Evolutionary conservation across 352 stramenopile genomes (phyloP), one percentile per base, ranked within the genome.

Genomic region (Pythium oligandrum): DNA sequence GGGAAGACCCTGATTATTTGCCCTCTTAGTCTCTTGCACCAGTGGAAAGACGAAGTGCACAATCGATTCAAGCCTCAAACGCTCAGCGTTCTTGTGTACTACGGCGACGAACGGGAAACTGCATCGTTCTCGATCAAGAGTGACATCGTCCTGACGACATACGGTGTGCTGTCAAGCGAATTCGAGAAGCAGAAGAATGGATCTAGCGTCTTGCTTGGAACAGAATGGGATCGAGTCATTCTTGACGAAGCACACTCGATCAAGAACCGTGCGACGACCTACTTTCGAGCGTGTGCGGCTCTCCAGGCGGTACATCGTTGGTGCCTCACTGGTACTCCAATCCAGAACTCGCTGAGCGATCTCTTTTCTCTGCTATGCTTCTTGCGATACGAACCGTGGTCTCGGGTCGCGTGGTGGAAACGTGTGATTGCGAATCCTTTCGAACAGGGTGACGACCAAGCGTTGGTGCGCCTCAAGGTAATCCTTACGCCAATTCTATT

Each of bases 201-300:
- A n/a, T 40, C 31, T 1, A 75, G 69, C 37, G 40, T 61, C 9
- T 57, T 88, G 1, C 26, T 71, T 11, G 55, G 53, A 6, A 71
- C 66, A 1, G 42, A 79, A 11, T 97, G 89, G 89, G 68, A 76
- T 35, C 84, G 89, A 10, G 63, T 97, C n/a, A 90, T 97, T 53
- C 70, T 97, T 9, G 89, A 97, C 59, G 89, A 97, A 65, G 86
- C 85, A 4, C 89, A 97, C 63, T 91, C 75, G 38, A 97, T 97
- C 66, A 96, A 96, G 71, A 97, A 91, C 52, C 77, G 82, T 32
- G 43, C 64, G 37, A 92, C 80, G n/a, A 68, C 51, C 36, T 90
- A 91, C 58, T 89, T 88, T 48, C 77, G 75, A 17, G 68, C 76
- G 10, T 91, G 83, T 39, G 68, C 70, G 10, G 46, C 65, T 1